These are phyloP conservation scores for Albizia julibrissin DNA, from an alignment of 306 rosid species.

Conservation along the genomic window DNA sequence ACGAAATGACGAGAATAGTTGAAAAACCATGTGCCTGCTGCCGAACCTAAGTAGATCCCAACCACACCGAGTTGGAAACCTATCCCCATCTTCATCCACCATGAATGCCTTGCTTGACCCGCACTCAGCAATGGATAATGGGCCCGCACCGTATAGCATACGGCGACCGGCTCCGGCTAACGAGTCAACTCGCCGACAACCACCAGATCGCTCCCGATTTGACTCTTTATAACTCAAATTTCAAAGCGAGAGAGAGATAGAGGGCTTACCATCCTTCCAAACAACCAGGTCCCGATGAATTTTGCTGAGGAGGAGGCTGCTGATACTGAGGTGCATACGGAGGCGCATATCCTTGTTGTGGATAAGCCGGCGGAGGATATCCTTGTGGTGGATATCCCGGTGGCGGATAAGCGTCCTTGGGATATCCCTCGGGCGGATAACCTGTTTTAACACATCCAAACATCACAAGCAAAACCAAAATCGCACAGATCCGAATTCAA, in stretches of 20 bases:
- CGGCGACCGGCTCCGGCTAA: slow-evolving; percentile 4
- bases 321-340: slow-evolving; percentile 80
- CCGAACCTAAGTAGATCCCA: neutral
- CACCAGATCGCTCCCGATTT: slow-evolving; percentile 38
- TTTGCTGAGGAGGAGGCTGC: slow-evolving; percentile 72
- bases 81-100: slow-evolving; percentile 10
- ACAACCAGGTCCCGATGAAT: slow-evolving; percentile 42
- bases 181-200: slow-evolving; percentile 24
- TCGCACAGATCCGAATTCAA: slow-evolving; percentile 6
- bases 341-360: slow-evolving; percentile 67
- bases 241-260: neutral
- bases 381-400: slow-evolving; percentile 67
- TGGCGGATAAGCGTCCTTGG: slow-evolving; percentile 82
- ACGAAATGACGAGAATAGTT: neutral
- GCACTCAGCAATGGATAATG: neutral
- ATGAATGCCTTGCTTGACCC: neutral
- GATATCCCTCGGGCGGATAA: slow-evolving; percentile 77
- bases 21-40: neutral
- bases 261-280: slow-evolving; percentile 76
- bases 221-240: slow-evolving; percentile 25
- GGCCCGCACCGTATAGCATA: neutral
- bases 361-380: slow-evolving; percentile 71
- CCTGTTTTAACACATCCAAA: slow-evolving; percentile 41
- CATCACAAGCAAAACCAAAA: neutral
- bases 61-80: neutral